phyloP scores from a whole-genome alignment of 2,329 filamentous ascomycete species.

The Fusarium drepaniforme region DNA sequence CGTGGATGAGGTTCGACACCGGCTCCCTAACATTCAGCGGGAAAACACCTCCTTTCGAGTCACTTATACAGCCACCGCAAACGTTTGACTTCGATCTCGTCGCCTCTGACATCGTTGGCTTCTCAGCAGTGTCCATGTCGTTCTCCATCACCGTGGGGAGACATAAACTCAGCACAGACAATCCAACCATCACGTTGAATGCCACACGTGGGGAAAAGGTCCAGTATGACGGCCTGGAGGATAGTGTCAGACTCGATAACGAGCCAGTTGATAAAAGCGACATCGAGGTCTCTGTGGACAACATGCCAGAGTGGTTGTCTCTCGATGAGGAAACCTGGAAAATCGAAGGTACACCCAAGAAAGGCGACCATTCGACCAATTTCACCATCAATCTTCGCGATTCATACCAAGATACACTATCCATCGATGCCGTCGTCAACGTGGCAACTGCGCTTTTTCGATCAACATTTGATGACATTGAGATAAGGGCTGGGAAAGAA shows the following conservation, averaged over 20 bases:
- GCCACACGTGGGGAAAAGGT: conserved; percentile 66
- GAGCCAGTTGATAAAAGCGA: conserved; percentile 60
- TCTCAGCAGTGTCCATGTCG: conserved; percentile 72
- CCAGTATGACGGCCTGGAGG: conserved; percentile 63
- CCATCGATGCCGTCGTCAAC: conserved; percentile 61
- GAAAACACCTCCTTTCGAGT: conserved; percentile 73
- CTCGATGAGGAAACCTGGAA: conserved; percentile 73
- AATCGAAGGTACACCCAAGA: conserved; percentile 74
- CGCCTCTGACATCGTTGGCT: conserved; percentile 84
- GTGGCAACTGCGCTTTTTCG: conserved; percentile 55
- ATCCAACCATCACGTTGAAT: conserved; percentile 68
- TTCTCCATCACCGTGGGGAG: conserved; percentile 81
- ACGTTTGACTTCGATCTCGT: conserved; percentile 79
- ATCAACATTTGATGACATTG: conserved; percentile 54
- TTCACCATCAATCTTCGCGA: conserved; percentile 73
- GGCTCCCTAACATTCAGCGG: conserved; percentile 76
- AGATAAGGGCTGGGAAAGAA: conserved; percentile 54
- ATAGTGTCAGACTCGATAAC: conserved; percentile 70
- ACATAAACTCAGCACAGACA: conserved; percentile 75
- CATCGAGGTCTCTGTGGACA: conserved; percentile 63
- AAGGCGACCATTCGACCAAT: conserved; percentile 69
- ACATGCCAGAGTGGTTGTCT: conserved; percentile 76
- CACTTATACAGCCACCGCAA: conserved; percentile 76
- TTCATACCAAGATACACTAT: conserved; percentile 68
- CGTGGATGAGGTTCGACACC: conserved; percentile 84